These are phyloP conservation scores for Trifolium pratense DNA, from an alignment of 306 rosid species.

Conservation along the genomic window DNA sequence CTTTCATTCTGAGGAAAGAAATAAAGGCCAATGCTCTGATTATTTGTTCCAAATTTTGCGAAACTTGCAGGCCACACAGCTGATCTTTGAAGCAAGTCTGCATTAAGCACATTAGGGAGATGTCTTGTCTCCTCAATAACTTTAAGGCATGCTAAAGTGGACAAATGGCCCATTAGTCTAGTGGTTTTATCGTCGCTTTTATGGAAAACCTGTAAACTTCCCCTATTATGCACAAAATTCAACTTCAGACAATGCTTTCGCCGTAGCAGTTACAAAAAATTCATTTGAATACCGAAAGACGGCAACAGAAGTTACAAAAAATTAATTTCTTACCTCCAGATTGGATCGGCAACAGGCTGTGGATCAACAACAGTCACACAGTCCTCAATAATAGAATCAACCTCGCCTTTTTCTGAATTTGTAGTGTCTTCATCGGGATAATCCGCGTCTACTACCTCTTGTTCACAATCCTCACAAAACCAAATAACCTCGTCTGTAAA, in stretches of 20 bases:
- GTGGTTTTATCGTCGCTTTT: conserved; percentile 10
- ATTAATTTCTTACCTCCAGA: conserved; percentile 64
- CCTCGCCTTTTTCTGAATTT: neutral
- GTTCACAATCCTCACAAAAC: conserved; percentile 66
- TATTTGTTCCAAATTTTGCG: conserved; percentile 52
- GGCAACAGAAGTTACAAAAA: neutral
- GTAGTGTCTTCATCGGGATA: neutral
- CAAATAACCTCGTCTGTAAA: conserved; percentile 50
- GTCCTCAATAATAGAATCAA: conserved; percentile 27
- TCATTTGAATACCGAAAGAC: neutral
- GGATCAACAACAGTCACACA: conserved; percentile 38
- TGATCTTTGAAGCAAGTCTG: conserved; percentile 52
- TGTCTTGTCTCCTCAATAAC: conserved; percentile 56
- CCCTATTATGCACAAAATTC: conserved; percentile 53
- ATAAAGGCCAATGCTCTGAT: conserved; percentile 63
- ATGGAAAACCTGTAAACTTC: conserved; percentile 51
- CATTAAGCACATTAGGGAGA: conserved; percentile 51
- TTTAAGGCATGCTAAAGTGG: conserved; percentile 63
- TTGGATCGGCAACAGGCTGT: conserved; percentile 65
- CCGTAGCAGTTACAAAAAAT: neutral
- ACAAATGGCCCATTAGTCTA: conserved; percentile 64
- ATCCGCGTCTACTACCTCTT: conserved; percentile 27
- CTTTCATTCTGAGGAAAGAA: conserved; percentile 68
- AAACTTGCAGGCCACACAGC: conserved; percentile 73
- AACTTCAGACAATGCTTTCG: conserved; percentile 29